A percentile compares a stretch with the other conserved stretches of the same genome.
Conservation (phyloP, 1,284 basidiomycete genomes). For the Trametes hirsuta region DNA sequence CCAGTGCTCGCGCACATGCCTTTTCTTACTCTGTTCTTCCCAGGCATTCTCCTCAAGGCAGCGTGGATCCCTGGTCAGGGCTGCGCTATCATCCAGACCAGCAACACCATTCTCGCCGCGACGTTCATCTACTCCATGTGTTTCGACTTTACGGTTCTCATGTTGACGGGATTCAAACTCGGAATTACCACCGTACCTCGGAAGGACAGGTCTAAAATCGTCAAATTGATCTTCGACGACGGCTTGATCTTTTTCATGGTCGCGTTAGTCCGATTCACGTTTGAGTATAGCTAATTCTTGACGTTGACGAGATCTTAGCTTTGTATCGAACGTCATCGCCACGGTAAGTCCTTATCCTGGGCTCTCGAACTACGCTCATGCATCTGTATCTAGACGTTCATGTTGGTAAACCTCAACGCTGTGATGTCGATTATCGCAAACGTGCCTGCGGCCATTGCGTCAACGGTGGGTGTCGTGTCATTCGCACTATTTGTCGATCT, state of each 20-base stretch:
- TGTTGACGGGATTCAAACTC: slow-evolving; percentile 51
- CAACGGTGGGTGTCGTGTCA: slow-evolving; percentile 49
- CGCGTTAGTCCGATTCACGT: slow-evolving; percentile 50
- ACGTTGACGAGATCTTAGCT: slow-evolving; percentile 40
- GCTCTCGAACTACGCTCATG: background rate
- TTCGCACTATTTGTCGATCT: background rate
- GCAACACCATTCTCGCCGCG: slow-evolving; percentile 56
- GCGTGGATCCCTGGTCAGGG: slow-evolving; percentile 48
- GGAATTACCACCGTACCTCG: slow-evolving; percentile 39
- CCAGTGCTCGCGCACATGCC: slow-evolving; percentile 23
- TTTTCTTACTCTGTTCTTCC: background rate
- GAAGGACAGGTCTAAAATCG: slow-evolving; percentile 53
- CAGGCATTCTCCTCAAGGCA: slow-evolving; percentile 67
- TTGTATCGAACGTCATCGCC: slow-evolving; percentile 67
- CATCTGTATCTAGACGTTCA: slow-evolving; percentile 53
- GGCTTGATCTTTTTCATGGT: slow-evolving; percentile 76
- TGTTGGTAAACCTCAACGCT: slow-evolving; percentile 70
- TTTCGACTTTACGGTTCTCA: slow-evolving; percentile 28
- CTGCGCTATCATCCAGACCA: slow-evolving; percentile 60
- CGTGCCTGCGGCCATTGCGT: slow-evolving; percentile 70
- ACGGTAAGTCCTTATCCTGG: slow-evolving; percentile 45
- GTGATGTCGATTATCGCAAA: slow-evolving; percentile 79
- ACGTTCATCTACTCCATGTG: slow-evolving; percentile 41
- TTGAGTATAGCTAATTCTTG: background rate
- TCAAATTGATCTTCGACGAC: slow-evolving; percentile 68